Evolutionary conservation across 805 yeast genomes (phyloP).

Genomic region (Monosporozyma servazzii): DNA sequence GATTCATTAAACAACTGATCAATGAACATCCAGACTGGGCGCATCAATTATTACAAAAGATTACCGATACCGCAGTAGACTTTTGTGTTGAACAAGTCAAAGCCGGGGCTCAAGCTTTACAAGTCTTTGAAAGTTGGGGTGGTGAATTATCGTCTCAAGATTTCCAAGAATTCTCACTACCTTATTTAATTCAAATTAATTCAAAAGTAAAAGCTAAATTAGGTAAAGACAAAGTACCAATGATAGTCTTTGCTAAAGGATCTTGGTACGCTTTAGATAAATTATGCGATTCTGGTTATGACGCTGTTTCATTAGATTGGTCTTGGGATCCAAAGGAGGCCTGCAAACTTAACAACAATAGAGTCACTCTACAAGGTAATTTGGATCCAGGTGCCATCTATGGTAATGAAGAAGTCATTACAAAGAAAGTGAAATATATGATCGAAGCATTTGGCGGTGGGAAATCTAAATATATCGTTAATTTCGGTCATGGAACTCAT

Average conservation of each 20-base stretch:
- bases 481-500: conserved; percentile 97
- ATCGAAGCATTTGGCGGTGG: conserved; percentile 90
- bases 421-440: conserved; percentile 79
- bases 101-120: conserved; percentile 98
- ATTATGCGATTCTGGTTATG: conserved; percentile 71
- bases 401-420: conserved; percentile 75
- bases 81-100: conserved; percentile 88
- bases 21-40: conserved; percentile 68
- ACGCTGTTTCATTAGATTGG: conserved; percentile 93
- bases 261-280: conserved; percentile 95
- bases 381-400: conserved; percentile 92
- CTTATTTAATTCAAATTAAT: conserved; percentile 74
- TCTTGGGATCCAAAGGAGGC: conserved; percentile 78
- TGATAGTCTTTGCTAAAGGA: conserved; percentile 89
- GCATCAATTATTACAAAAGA: conserved; percentile 60
- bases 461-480: conserved; percentile 80
- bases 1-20: conserved; percentile 88
- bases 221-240: conserved; percentile 61
- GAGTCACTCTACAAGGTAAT: conserved; percentile 88
- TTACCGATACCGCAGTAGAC: conserved; percentile 83
- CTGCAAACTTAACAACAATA: conserved; percentile 57
- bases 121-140: conserved; percentile 96
- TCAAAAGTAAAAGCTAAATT: conserved; percentile 59
- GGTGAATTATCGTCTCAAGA: conserved; percentile 91
- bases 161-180: conserved; percentile 80